Evolutionary conservation across 345 rosid species (phyloP).

Genomic region (Salix caprea): DNA sequence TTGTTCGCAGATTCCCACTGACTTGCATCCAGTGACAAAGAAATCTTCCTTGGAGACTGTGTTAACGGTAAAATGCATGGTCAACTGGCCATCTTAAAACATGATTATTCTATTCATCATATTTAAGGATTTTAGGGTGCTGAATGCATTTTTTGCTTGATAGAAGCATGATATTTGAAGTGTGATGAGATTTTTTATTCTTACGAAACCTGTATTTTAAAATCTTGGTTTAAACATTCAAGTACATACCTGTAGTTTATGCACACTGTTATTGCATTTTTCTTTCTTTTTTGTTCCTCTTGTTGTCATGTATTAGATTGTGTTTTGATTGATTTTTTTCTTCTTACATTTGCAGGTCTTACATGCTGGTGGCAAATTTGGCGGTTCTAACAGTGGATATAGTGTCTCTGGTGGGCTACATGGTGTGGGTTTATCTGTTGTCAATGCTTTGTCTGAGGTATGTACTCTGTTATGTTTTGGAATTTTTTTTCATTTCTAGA

Average conservation of each 20-base stretch:
- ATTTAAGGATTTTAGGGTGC: background rate
- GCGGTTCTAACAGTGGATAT: slow-evolving; percentile 94
- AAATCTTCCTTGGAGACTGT: slow-evolving; percentile 97
- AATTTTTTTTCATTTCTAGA: background rate
- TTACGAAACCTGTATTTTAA: background rate
- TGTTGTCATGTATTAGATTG: background rate
- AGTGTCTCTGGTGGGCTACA: slow-evolving; percentile 96
- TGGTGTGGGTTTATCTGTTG: slow-evolving; percentile 98
- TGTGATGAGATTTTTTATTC: background rate
- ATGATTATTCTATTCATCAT: background rate
- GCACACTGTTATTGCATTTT: background rate
- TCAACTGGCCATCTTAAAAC: background rate
- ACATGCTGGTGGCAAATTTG: slow-evolving; percentile 99
- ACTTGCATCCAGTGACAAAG: slow-evolving; percentile 85
- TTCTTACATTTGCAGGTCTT: slow-evolving; percentile 54
- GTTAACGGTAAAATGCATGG: slow-evolving; percentile 63
- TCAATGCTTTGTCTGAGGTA: slow-evolving; percentile 97
- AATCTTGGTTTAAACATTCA: background rate
- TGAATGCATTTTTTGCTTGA: background rate
- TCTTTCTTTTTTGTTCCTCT: background rate
- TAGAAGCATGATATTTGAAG: background rate
- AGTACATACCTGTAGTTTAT: background rate
- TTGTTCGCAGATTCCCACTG: slow-evolving; percentile 85
- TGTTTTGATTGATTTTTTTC: background rate
- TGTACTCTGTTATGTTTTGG: slow-evolving; percentile 4